A percentile compares a stretch with the other conserved stretches of the same genome.
These are phyloP conservation scores for Aureobasidium sp. DNA, from an alignment of 2,329 filamentous ascomycete species.

Conservation along the genomic window DNA sequence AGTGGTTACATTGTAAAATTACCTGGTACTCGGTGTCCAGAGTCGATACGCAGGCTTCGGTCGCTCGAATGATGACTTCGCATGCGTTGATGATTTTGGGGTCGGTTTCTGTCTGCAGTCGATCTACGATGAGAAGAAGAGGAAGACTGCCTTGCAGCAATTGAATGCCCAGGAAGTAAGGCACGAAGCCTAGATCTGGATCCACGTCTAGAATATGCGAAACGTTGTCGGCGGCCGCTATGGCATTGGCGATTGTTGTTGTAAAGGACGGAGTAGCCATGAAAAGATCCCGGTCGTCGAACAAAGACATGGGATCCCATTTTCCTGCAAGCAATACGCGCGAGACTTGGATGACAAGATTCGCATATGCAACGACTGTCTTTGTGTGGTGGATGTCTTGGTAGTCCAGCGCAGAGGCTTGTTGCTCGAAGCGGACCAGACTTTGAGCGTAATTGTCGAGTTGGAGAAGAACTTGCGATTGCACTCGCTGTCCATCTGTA, in stretches of 20 bases:
- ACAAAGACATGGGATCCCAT: conserved; percentile 15
- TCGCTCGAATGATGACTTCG: conserved; percentile 17
- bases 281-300: conserved; percentile 16
- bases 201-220: conserved; percentile 14
- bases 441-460: conserved; percentile 16
- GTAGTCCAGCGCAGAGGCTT: conserved; percentile 1
- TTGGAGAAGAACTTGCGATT: conserved; percentile 9
- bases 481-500: conserved; percentile 13
- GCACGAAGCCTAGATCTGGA: conserved; percentile 14
- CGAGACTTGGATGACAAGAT: conserved; percentile 13
- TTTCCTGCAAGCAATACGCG: conserved; percentile 14
- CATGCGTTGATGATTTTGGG: conserved; percentile 14
- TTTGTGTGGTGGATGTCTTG: conserved; percentile 15
- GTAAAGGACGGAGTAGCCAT: conserved; percentile 16
- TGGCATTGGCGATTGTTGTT: conserved; percentile 14
- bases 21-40: conserved; percentile 16
- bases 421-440: conserved; percentile 14
- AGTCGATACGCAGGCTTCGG: conserved; percentile 15
- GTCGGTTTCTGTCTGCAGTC: conserved; percentile 16
- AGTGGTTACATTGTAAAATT: neutral
- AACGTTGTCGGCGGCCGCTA: conserved; percentile 14
- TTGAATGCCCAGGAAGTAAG: conserved; percentile 16
- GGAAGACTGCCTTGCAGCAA: conserved; percentile 13
- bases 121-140: conserved; percentile 14
- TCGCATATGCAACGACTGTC: conserved; percentile 15